Evolutionary conservation across 257 asterid genomes (phyloP).

Genomic region (Marsdenia floribunda): DNA sequence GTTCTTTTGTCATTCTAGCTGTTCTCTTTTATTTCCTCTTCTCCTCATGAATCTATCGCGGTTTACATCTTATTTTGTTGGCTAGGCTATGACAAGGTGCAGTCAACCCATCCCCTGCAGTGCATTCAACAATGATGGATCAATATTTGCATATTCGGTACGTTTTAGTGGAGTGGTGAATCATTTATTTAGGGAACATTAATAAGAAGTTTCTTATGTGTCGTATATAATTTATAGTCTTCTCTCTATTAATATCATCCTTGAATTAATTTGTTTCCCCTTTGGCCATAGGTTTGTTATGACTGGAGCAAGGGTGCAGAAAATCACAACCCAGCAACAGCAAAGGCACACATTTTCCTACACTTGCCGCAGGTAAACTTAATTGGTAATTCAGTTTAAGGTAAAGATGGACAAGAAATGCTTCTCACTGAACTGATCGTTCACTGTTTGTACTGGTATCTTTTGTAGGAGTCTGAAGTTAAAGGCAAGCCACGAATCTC

Average conservation of each 20-base stretch:
- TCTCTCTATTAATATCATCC: neutral
- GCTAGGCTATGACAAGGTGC: conserved; percentile 85
- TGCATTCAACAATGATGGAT: conserved; percentile 81
- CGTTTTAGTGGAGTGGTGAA: conserved; percentile 5
- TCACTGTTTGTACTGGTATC: neutral
- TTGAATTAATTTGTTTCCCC: neutral
- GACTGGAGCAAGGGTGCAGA: conserved; percentile 99
- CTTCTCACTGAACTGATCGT: conserved; percentile 6
- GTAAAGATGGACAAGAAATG: neutral
- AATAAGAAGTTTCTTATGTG: neutral
- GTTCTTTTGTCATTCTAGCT: neutral
- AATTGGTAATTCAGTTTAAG: neutral
- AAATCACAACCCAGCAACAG: conserved; percentile 85
- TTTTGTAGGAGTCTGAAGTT: conserved; percentile 73
- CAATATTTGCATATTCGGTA: conserved; percentile 84
- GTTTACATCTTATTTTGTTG: conserved; percentile 10
- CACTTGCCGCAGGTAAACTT: conserved; percentile 72
- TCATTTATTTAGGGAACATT: neutral
- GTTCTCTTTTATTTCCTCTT: neutral
- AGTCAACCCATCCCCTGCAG: conserved; percentile 83
- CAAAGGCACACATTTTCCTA: conserved; percentile 61
- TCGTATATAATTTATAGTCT: neutral
- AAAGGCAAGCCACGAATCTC: conserved; percentile 74
- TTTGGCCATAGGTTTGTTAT: conserved; percentile 58
- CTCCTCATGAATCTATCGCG: neutral